Percentiles rank a stretch among this genome's conserved stretches.
These are phyloP conservation scores for Microbotryum scabiosae DNA, from an alignment of 1,284 basidiomycete species.

Conservation along the genomic window DNA sequence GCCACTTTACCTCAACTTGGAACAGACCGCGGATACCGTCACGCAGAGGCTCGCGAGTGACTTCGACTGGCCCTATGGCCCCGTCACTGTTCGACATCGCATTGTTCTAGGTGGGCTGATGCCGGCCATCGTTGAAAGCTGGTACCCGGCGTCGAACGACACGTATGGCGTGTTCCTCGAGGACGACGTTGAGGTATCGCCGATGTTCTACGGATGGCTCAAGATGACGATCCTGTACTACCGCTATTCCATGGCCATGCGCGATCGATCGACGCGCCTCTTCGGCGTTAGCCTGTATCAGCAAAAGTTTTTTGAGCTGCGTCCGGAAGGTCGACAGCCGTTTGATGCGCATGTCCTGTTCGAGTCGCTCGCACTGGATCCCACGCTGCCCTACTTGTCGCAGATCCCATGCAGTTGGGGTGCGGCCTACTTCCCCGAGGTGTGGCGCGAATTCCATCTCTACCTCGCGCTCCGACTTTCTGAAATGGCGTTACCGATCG, in stretches of 20 bases:
- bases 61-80: conserved; percentile 53
- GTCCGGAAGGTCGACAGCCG: conserved; percentile 54
- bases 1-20: conserved; percentile 58
- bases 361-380: conserved; percentile 42
- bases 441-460: conserved; percentile 71
- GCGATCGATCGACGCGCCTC: conserved; percentile 41
- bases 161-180: conserved; percentile 69
- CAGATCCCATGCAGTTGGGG: conserved; percentile 82
- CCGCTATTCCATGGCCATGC: conserved; percentile 45
- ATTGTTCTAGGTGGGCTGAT: conserved; percentile 65
- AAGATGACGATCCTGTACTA: conserved; percentile 66
- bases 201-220: conserved; percentile 70
- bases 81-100: conserved; percentile 51
- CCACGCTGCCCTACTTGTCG: conserved; percentile 61
- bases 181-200: conserved; percentile 73
- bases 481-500: conserved; percentile 42
- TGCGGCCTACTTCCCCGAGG: conserved; percentile 75
- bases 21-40: conserved; percentile 58
- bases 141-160: conserved; percentile 65
- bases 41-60: conserved; percentile 51
- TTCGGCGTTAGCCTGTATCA: conserved; percentile 76
- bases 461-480: conserved; percentile 62
- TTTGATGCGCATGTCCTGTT: conserved; percentile 60
- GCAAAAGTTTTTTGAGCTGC: conserved; percentile 66
- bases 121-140: conserved; percentile 70